phyloP scores from a whole-genome alignment of 2,329 filamentous ascomycete species.

The Aspergillus glaucus region DNA sequence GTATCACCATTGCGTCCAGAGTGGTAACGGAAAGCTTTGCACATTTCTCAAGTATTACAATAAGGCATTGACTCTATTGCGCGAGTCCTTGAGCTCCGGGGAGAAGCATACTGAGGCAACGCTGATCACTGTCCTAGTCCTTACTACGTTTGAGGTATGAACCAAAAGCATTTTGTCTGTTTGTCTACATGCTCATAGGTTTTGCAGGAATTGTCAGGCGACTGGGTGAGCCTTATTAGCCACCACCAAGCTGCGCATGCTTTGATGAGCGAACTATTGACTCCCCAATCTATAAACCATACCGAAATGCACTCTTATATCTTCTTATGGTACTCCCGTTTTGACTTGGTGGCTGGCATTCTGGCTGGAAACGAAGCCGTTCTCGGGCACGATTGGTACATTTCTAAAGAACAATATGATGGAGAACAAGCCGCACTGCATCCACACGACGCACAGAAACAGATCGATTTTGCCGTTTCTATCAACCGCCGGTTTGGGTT shows the following conservation, averaged over 20 bases:
- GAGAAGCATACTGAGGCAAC: conserved; percentile 68
- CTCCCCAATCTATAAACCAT: conserved; percentile 65
- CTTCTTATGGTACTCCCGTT: conserved; percentile 82
- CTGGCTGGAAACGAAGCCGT: conserved; percentile 72
- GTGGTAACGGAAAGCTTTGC: conserved; percentile 65
- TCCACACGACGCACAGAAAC: conserved; percentile 59
- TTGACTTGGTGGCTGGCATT: conserved; percentile 77
- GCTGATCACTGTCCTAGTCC: conserved; percentile 78
- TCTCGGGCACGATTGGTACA: conserved; percentile 73
- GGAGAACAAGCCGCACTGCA: conserved; percentile 51
- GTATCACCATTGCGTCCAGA: conserved; percentile 71
- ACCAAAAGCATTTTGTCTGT: background rate
- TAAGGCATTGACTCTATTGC: conserved; percentile 70
- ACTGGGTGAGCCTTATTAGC: conserved; percentile 89
- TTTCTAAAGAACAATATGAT: conserved; percentile 57
- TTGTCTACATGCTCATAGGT: conserved; percentile 10
- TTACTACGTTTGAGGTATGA: conserved; percentile 85
- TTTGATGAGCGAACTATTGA: conserved; percentile 71
- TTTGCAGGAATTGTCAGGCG: conserved; percentile 78
- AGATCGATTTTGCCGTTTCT: conserved; percentile 61
- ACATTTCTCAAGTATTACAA: conserved; percentile 89
- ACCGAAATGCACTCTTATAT: conserved; percentile 66
- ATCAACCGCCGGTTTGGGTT: conserved; percentile 66
- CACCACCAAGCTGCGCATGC: conserved; percentile 86
- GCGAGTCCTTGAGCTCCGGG: conserved; percentile 63